Base-by-base conservation (phyloP, 345 rosid genomes). In the Brassica cretica region DNA sequence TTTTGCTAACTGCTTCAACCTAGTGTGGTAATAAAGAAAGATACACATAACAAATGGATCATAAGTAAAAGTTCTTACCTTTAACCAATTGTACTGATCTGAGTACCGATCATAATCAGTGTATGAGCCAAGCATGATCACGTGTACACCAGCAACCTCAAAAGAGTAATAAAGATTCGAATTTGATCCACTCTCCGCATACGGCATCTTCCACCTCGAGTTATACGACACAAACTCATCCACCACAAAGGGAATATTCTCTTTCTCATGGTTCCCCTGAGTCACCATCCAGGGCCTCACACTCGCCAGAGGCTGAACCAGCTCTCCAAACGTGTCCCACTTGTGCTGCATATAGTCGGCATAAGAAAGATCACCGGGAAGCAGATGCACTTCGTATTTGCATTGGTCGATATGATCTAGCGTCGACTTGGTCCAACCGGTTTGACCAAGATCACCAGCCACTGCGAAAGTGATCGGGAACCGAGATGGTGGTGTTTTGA, bases 281-380 rank as follows among this genome's bases (percentile, higher is more conserved):
- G 99, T 95, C 33, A 91, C 99, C 99, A 95, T 95, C 99, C 99
- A 95, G 0, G 99, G 97, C 81, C 89, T 89, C 18, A 93, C 84
- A 76, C 98, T 95, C 14, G 97, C 98, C 62, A 95, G 89, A 35
- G 97, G 98, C 88, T 95, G 86, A 65, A 95, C 96, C 49, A 93
- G 82, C 75, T 90, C 87, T 6, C 98, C 98, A 71, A 95, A 95
- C 7, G 97, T 83, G 73, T 95, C 99, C 99, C 99, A 95, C 70
- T 66, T 81, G 39, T 79, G 91, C 84, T 95, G 98, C 84, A 89
- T 60, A 82, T 82, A 91, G 85, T 93, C 98, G 3, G 98, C 97
- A 76, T 95, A 95, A n/a, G 98, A 85, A 72, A 95, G 93, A 77
- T 95, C 98, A 29, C 99, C 98, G 0, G 99, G 98, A 68, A 95